Evolutionary conservation across 2,329 filamentous ascomycete species (phyloP).

Genomic region (Fusarium papillatum): DNA sequence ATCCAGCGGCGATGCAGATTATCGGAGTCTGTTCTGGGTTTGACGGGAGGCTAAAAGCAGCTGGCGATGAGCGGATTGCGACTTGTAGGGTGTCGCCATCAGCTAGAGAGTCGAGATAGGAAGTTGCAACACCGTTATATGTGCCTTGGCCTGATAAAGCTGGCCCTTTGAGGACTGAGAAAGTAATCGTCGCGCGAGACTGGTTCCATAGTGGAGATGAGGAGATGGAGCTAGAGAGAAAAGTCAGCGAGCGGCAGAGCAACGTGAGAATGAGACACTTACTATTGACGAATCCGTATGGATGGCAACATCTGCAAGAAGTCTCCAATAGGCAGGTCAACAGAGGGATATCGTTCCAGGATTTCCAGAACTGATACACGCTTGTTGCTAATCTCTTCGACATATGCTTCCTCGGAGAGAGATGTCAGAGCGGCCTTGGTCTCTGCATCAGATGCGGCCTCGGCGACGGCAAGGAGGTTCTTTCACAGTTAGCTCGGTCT

Average conservation of each 20-base stretch:
- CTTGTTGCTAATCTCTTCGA: not conserved
- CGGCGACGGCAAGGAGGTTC: not conserved
- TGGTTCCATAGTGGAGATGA: not conserved
- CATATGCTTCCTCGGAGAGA: not conserved
- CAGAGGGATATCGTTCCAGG: not conserved
- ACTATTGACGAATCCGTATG: not conserved
- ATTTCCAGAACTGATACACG: not conserved
- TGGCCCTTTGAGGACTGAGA: not conserved
- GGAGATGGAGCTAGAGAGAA: not conserved
- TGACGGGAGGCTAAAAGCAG: not conserved
- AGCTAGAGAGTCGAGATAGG: not conserved
- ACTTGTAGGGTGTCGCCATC: not conserved
- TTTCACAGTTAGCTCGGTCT: not conserved
- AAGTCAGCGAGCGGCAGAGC: not conserved
- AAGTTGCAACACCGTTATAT: not conserved
- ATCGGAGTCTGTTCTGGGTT: not conserved
- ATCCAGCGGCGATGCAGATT: not conserved
- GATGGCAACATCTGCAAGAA: constrained; percentile 1
- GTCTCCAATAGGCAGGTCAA: not conserved
- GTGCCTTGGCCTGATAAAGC: not conserved
- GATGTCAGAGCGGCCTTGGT: not conserved
- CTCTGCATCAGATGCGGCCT: not conserved
- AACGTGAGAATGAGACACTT: not conserved
- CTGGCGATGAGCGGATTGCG: not conserved
- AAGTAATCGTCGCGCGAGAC: not conserved